Percentiles rank a stretch among this genome's conserved stretches.
Conservation (phyloP, 2,329 filamentous ascomycete genomes). For the Aureobasidium sp. region DNA sequence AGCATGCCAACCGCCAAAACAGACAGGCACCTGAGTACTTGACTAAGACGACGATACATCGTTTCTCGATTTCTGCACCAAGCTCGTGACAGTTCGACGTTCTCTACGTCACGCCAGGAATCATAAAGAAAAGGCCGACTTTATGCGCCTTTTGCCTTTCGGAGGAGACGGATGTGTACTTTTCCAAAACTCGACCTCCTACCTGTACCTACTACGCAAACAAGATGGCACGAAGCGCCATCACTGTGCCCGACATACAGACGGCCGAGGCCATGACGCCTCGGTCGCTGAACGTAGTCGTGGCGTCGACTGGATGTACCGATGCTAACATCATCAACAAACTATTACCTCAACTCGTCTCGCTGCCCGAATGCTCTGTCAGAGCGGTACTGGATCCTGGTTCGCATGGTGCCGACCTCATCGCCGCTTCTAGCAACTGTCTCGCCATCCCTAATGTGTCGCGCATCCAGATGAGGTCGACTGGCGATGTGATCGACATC, state of each 20-base stretch:
- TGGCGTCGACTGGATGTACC: slow-evolving; percentile 27
- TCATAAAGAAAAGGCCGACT: slow-evolving; percentile 8
- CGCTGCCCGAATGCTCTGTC: slow-evolving; percentile 26
- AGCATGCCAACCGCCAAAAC: background rate
- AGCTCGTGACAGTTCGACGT: slow-evolving; percentile 5
- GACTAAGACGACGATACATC: background rate
- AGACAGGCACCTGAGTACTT: background rate
- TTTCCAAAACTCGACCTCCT: background rate
- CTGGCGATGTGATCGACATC: slow-evolving; percentile 21
- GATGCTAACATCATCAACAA: slow-evolving; percentile 24
- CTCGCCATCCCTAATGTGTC: slow-evolving; percentile 24
- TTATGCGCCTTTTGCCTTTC: slow-evolving; percentile 6
- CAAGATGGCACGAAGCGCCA: slow-evolving; percentile 10
- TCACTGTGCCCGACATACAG: slow-evolving; percentile 11
- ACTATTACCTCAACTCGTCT: slow-evolving; percentile 25
- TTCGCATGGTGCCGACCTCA: slow-evolving; percentile 26
- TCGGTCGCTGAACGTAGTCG: slow-evolving; percentile 25
- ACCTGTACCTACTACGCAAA: background rate
- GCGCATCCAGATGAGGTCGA: slow-evolving; percentile 17
- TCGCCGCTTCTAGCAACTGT: slow-evolving; percentile 24
- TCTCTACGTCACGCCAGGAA: slow-evolving; percentile 7
- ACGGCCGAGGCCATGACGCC: background rate
- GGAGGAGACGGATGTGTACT: background rate
- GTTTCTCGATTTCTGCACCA: background rate
- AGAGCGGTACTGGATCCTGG: slow-evolving; percentile 27